phyloP scores from a whole-genome alignment of 2,329 filamentous ascomycete genomes.

The Pochonia chlamydosporia region DNA sequence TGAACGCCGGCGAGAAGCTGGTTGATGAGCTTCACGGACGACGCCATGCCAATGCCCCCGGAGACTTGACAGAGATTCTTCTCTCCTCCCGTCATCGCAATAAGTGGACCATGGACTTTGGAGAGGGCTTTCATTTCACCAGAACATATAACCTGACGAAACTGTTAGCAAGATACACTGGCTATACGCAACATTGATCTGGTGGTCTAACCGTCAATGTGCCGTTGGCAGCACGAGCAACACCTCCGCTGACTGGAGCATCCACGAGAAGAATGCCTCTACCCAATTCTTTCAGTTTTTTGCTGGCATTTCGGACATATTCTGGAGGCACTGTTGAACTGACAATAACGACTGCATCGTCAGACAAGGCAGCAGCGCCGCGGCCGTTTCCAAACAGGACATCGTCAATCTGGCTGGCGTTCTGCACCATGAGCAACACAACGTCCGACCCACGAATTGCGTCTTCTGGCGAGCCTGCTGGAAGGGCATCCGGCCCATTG shows the following conservation, averaged over 20 bases:
- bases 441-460: conserved; percentile 23
- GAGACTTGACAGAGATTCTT: conserved; percentile 38
- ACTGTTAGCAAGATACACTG: neutral
- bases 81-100: conserved; percentile 24
- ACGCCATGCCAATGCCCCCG: conserved; percentile 46
- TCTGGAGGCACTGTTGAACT: conserved; percentile 31
- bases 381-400: conserved; percentile 24
- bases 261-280: conserved; percentile 26
- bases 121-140: conserved; percentile 17
- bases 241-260: conserved; percentile 31
- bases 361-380: conserved; percentile 19
- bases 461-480: conserved; percentile 20
- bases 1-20: conserved; percentile 54
- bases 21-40: conserved; percentile 53
- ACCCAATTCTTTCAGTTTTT: conserved; percentile 14
- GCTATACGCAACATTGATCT: no score
- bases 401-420: conserved; percentile 24
- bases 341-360: conserved; percentile 24
- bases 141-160: conserved; percentile 27
- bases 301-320: conserved; percentile 16
- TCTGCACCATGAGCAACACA: conserved; percentile 31
- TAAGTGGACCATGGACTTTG: conserved; percentile 18
- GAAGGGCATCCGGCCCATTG: conserved; percentile 15
- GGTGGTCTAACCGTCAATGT: conserved; percentile 24
- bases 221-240: conserved; percentile 28